Percentiles rank a stretch among this genome's conserved stretches.
phyloP scores from a whole-genome alignment of 2,329 filamentous ascomycete species.

The Herpotrichia juniperi region DNA sequence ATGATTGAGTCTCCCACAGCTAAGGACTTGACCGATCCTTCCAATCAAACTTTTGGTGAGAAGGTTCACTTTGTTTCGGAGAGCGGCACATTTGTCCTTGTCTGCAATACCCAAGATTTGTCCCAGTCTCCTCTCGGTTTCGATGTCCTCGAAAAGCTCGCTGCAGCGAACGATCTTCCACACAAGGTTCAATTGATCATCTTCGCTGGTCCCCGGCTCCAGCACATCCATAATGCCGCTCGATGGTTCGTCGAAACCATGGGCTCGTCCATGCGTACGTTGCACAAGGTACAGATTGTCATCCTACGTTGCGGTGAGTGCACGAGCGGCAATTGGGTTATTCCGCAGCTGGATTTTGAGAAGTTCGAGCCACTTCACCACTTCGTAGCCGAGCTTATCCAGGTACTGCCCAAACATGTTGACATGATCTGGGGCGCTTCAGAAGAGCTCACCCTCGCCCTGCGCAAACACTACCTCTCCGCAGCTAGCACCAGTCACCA shows the following conservation, averaged over 20 bases:
- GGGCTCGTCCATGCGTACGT: background rate
- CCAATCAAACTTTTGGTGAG: background rate
- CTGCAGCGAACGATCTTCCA: background rate
- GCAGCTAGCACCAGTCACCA: background rate
- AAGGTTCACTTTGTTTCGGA: background rate
- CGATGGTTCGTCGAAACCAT: background rate
- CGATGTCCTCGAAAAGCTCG: background rate
- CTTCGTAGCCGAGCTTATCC: background rate
- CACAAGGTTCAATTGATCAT: background rate
- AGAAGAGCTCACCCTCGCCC: background rate
- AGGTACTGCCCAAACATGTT: background rate
- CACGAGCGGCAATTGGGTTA: background rate
- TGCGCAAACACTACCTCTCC: constrained; percentile 1
- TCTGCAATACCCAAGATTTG: background rate
- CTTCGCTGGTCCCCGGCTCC: background rate
- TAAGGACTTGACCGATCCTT: background rate
- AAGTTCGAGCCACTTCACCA: background rate
- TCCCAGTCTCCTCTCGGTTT: background rate
- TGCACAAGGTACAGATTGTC: background rate
- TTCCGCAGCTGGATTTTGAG: background rate
- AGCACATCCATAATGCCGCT: background rate
- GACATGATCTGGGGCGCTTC: constrained; percentile 1
- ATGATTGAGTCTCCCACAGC: background rate
- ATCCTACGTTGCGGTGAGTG: background rate
- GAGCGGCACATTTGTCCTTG: background rate